Base-by-base conservation (phyloP, 2,329 filamentous ascomycete genomes). In the Pseudocercospora macadamiae region DNA sequence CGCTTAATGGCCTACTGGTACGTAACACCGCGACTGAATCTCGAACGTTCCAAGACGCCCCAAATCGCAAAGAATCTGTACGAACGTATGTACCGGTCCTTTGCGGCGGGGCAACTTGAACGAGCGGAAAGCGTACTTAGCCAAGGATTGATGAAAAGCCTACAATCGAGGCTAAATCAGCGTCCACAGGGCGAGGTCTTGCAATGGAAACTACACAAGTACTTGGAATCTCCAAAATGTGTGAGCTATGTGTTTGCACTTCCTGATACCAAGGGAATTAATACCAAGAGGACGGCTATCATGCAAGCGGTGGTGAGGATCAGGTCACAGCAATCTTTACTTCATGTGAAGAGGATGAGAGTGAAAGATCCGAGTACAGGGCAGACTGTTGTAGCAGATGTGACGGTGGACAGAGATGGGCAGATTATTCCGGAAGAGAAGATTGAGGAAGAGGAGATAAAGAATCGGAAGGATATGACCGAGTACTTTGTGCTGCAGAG, bases 401-500 rank as follows among this genome's bases (percentile, higher is more conserved):
- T 71, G 75, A 53, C 70, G 39, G 49, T 67, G 48, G 70, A 71
- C 63, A 44, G 58, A 23, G 57, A 63, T 45, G 64, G 66, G 4
- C 58, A 58, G 26, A 64, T 64, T 42, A 60, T 70, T 75, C 28
- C 73, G 70, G 63, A 75, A 75, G 65, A 74, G 66, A 30, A 76
- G 70, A 48, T 57, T 28, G 64, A 61, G 21, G 61, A 69, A n/a
- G 64, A 66, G 14, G 76, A 76, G 67, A 67, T 55, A 48, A 62
- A 73, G 52, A 76, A 76, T 42, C 44, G 32, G 26, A 65, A 64
- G 68, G 75, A 76, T 61, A 75, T 75, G 61, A 74, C 71, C 2
- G 81, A 83, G 67, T 82, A 83, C 61, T 65, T 83, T 26, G 80
- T 83, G 12, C 65, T 83, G 21, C 81, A 83, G 71, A 76, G 77